Evolutionary conservation across 176 grass and related monocot species (phyloP).

Genomic region (Tuctoria greenei): DNA sequence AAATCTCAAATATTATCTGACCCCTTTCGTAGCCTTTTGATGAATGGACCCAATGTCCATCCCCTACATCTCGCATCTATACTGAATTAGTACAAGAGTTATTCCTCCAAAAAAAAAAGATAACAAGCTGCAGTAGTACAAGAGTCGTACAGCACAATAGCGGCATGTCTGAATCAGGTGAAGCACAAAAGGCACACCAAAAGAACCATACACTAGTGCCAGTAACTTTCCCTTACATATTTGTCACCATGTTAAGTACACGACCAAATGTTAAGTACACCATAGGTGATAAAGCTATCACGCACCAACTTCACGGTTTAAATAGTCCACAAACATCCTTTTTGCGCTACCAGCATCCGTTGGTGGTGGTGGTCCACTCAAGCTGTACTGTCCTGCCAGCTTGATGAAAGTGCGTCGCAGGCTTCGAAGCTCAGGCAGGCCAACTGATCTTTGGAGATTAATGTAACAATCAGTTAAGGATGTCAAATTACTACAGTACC

Average conservation of each 20-base stretch:
- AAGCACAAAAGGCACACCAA: background rate
- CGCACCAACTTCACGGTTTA: conserved; percentile 73
- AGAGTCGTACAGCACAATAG: background rate
- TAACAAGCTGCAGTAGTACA: background rate
- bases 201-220: background rate
- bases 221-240: background rate
- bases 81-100: too few species aligned
- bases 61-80: too few species aligned
- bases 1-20: too few species aligned
- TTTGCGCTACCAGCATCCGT: conserved; percentile 78
- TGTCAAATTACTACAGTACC: conserved; percentile 6
- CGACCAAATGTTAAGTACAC: background rate
- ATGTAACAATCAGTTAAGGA: conserved; percentile 75
- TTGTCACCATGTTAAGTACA: background rate
- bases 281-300: conserved; percentile 7
- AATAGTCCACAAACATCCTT: conserved; percentile 92
- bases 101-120: too few species aligned
- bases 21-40: too few species aligned
- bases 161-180: background rate
- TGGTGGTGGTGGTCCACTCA: conserved; percentile 79
- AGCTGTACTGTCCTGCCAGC: conserved; percentile 72
- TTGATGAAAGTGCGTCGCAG: conserved; percentile 85
- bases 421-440: conserved; percentile 83
- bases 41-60: too few species aligned
- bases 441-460: conserved; percentile 67